Evolutionary conservation across 1,284 basidiomycete species (phyloP).

Genomic region (Sanghuangporus weigelae): DNA sequence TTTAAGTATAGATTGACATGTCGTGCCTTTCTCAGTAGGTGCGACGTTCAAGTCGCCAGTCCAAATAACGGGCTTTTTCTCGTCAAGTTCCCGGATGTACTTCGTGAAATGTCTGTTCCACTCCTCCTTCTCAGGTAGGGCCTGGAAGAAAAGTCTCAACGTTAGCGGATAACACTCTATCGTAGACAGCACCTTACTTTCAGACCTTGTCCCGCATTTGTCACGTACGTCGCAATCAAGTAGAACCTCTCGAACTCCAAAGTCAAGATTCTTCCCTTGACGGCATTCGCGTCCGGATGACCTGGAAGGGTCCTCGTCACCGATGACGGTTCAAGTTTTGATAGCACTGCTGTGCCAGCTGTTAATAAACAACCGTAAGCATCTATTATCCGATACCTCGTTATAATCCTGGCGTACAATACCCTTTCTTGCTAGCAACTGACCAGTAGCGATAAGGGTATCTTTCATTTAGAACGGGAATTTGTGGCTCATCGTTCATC

Average conservation of each 20-base stretch:
- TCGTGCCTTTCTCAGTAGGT: conserved; percentile 61
- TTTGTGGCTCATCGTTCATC: conserved; percentile 63
- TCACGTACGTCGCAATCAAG: conserved; percentile 79
- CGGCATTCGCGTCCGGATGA: conserved; percentile 54
- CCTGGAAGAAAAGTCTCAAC: conserved; percentile 35
- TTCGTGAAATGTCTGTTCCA: conserved; percentile 75
- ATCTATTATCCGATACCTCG: neutral
- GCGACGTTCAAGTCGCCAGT: conserved; percentile 87
- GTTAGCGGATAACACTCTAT: neutral
- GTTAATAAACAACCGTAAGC: neutral
- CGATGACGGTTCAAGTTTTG: conserved; percentile 70
- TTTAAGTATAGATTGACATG: neutral
- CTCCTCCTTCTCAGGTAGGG: conserved; percentile 62
- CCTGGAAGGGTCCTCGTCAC: conserved; percentile 65
- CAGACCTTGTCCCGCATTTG: conserved; percentile 78
- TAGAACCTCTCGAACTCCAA: conserved; percentile 73
- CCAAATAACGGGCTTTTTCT: conserved; percentile 83
- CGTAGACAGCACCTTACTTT: conserved; percentile 46
- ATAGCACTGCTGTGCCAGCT: conserved; percentile 82
- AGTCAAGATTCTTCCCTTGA: conserved; percentile 77
- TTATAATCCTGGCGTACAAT: conserved; percentile 41
- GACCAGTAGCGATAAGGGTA: conserved; percentile 75
- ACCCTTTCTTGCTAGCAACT: conserved; percentile 69
- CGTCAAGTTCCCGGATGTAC: conserved; percentile 69
- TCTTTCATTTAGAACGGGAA: conserved; percentile 47